Evolutionary conservation across 371 early-diverging fungal genomes (phyloP), one percentile per base, ranked within the genome.

Genomic region (Rhizopus delemar): DNA sequence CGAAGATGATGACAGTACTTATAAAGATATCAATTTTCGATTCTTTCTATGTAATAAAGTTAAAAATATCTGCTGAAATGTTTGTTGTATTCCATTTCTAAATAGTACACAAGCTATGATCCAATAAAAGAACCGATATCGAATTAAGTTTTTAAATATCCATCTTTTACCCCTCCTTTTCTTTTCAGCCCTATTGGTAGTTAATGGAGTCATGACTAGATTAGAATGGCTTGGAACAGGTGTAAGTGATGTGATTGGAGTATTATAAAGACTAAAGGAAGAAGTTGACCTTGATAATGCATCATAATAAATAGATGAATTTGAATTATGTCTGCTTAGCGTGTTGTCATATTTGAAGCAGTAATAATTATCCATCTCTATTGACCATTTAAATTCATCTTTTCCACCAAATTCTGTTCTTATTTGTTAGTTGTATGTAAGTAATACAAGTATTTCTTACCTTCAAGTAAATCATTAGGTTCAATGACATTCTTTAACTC

Each of bases 111-210:
- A 71, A 1, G 70, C 68, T 8, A 63, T 32, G 15, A 77, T 49
- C 77, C 77, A 77, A 41, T 68, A 77, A 0, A 76, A 49, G 7
- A 59, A 53, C 16, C 64, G 53, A 34, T 73, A 73, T 41, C 48
- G 50, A n/a, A 71, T 28, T 13, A 66, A 41, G 49, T 69, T 65
- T 13, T 41, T 60, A 15, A 66, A 31, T 1, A 61, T n/a, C 22
- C 46, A 56, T 46, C 38, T 9, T 29, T 46, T 46, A 15, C 34
- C 8, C 8, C 3, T 56, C 15, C 43, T 63, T 70, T 46, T 68
- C 61, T 9, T 60, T 60, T 34, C 60, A 51, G 12, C 52, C 46
- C 35, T 22, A 22, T 22, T 22, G 22, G 22, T 22, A 22, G 22
- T 22, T 22, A 57, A 55, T 1, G 65, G 64, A 34, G 59, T 28